Base-by-base conservation (phyloP, 208 protist species). In the Crithidia acanthocephali region DNA sequence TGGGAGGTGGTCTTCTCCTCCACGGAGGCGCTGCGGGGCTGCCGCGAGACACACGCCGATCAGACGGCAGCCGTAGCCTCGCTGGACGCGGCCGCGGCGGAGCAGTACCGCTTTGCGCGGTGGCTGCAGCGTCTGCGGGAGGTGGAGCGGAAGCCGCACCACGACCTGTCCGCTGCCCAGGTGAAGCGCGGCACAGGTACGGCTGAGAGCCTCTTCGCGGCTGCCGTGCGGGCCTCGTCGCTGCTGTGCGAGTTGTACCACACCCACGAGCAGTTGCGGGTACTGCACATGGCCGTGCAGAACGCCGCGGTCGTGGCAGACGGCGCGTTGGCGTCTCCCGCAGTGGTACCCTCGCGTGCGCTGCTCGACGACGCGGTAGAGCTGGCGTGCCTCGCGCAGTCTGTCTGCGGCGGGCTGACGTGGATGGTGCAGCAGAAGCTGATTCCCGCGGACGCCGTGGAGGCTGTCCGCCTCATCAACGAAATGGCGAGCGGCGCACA, bases 101-200 rank as follows among this genome's bases (percentile, higher is more conserved):
- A 84, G 57, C 79, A 95, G 40, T 96, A 95, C 74, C 82, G 83
- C 18, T 93, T 85, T 55, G 78, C 82, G 1, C 91, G 91, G 18
- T 95, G 89, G 88, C 67, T 95, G 56, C 89, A 96, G 76, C 83
- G 88, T 2, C 84, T 97, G 87, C 89, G 90, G 5, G 89, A 94
- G 61, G 88, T 87, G 33, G 80, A 90, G 71, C 80, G 84, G 33
- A 85, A 84, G 52, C 90, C 89, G 47, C 87, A 96, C 76, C 79
- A 80, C 64, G 93, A 97, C 70, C 85, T 97, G 45, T 95, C 87
- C 35, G 90, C 60, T 0, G 93, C 93, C 2, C 93, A 97, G 77
- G 87, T 76, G 30, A 88, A 80, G 76, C 85, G 91, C 18, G 90
- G 80, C 18, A 88, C 86, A 4, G 86, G 91, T 13, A 83, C 84